These are phyloP conservation scores for Colletotrichum somersetense DNA, from an alignment of 2,329 filamentous ascomycete genomes.

Conservation along the genomic window DNA sequence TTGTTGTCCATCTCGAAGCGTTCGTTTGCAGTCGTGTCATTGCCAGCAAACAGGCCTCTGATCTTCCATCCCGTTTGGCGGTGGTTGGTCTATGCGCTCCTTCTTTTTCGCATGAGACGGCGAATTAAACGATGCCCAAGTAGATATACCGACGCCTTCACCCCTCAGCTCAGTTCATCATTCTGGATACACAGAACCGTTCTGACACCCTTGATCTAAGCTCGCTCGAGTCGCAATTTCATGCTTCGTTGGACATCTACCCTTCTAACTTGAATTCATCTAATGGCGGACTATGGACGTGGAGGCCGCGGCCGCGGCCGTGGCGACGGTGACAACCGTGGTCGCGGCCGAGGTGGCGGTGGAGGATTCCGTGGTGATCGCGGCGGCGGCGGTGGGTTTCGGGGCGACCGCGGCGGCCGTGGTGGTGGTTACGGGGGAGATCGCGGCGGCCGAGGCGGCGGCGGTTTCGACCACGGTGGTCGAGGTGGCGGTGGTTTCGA, in stretches of 20 bases:
- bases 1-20: background rate
- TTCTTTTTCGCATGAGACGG: background rate
- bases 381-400: slow-evolving; percentile 35
- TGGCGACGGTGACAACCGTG: slow-evolving; percentile 15
- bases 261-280: background rate
- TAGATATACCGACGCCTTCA: background rate
- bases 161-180: too few relatives aligned
- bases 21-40: background rate
- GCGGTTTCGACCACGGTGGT: slow-evolving; percentile 17
- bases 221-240: background rate
- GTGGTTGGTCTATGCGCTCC: background rate
- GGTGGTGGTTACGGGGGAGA: slow-evolving; percentile 38
- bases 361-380: slow-evolving; percentile 38
- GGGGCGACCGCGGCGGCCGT: slow-evolving; percentile 41
- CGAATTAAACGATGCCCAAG: background rate
- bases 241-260: background rate
- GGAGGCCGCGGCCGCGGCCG: slow-evolving; percentile 40
- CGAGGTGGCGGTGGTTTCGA: slow-evolving; percentile 37
- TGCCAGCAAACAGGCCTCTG: slow-evolving; percentile 5
- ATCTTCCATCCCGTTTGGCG: background rate
- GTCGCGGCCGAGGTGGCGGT: slow-evolving; percentile 42
- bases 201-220: background rate
- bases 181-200: background rate
- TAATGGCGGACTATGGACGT: slow-evolving; percentile 35
- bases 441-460: slow-evolving; percentile 26